Conservation (phyloP, 2,329 filamentous ascomycete species). For the Monilinia fructigena region DNA sequence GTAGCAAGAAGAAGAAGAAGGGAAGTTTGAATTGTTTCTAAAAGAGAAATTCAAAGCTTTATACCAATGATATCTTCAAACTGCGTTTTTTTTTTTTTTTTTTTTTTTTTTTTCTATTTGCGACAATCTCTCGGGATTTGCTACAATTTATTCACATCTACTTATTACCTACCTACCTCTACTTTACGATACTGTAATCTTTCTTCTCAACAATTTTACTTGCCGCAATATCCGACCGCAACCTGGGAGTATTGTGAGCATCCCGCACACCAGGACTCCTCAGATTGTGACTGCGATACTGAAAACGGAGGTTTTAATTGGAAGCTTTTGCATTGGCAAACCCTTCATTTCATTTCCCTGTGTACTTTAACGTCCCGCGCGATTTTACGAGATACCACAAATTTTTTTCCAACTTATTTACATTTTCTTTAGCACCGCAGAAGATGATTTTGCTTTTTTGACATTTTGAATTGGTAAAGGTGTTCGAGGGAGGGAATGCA, state of each 20-base stretch:
- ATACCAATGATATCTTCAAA: background rate
- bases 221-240: slow-evolving; percentile 7
- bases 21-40: slow-evolving; percentile 90
- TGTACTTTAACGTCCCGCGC: slow-evolving; percentile 28
- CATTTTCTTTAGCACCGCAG: background rate
- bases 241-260: background rate
- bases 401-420: slow-evolving; percentile 17
- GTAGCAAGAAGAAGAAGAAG: slow-evolving; percentile 74
- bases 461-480: slow-evolving; percentile 20
- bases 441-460: slow-evolving; percentile 14
- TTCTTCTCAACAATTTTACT: background rate
- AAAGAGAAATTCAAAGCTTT: slow-evolving; percentile 21
- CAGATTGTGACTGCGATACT: background rate
- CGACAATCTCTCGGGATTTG: background rate
- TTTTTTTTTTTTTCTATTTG: background rate
- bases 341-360: slow-evolving; percentile 18
- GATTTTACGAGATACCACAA: slow-evolving; percentile 33
- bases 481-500: slow-evolving; percentile 10
- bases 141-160: slow-evolving; percentile 1
- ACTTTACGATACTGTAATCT: slow-evolving; percentile 18
- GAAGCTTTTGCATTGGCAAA: slow-evolving; percentile 4
- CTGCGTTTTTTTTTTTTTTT: background rate
- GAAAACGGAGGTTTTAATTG: background rate
- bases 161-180: background rate
- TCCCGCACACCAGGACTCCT: background rate